Conservation (phyloP, 2,329 filamentous ascomycete genomes). For the Fusarium nematophilum region DNA sequence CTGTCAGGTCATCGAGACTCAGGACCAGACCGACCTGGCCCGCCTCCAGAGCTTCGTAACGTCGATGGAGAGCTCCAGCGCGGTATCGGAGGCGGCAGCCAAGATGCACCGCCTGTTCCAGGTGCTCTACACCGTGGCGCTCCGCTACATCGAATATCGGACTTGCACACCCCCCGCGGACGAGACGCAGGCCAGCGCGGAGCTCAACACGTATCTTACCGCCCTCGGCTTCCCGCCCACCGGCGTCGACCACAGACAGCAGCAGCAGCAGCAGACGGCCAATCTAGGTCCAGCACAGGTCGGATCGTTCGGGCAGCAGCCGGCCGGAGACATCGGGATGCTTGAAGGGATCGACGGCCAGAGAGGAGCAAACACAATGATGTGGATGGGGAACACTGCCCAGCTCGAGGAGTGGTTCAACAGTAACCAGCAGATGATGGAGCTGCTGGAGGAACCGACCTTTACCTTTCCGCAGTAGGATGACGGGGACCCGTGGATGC, state of each 20-base stretch:
- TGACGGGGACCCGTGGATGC: neutral
- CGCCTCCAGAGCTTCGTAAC: conserved; percentile 63
- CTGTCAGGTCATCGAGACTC: conserved; percentile 61
- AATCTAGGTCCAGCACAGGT: conserved; percentile 10
- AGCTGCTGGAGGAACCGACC: conserved; percentile 47
- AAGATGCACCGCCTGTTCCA: conserved; percentile 69
- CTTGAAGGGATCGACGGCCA: conserved; percentile 29
- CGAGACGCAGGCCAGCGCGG: conserved; percentile 49
- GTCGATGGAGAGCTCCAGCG: conserved; percentile 62
- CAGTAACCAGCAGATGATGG: conserved; percentile 53
- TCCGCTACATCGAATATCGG: conserved; percentile 68
- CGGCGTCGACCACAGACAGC: conserved; percentile 14
- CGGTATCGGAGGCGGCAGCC: conserved; percentile 59
- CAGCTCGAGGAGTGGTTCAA: conserved; percentile 54
- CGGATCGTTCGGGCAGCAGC: conserved; percentile 26
- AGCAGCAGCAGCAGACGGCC: conserved; percentile 28
- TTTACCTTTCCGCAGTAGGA: conserved; percentile 39
- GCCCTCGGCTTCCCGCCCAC: conserved; percentile 59
- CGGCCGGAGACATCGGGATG: conserved; percentile 18
- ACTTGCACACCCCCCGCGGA: conserved; percentile 41
- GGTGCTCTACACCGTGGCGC: conserved; percentile 67
- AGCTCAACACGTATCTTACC: conserved; percentile 51
- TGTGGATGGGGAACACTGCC: conserved; percentile 53
- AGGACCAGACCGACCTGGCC: conserved; percentile 52
- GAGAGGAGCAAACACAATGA: conserved; percentile 39